Evolutionary conservation across 2,329 filamentous ascomycete species (phyloP).

Genomic region (Diaporthe citri): DNA sequence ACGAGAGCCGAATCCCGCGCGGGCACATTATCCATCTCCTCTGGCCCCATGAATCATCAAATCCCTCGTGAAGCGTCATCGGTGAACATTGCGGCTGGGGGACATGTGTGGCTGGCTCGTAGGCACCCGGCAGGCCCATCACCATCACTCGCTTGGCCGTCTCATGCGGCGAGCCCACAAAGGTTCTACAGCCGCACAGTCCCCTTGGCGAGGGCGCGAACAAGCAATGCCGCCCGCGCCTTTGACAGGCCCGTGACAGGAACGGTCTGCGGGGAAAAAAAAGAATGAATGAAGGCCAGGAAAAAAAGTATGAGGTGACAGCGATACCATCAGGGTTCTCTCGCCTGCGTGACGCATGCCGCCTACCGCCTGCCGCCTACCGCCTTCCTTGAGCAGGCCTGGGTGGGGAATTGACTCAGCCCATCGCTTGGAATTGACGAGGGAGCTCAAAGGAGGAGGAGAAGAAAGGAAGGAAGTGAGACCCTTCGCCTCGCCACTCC

Average conservation of each 20-base stretch:
- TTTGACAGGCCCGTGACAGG: constrained; percentile 7
- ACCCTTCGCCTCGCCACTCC: neutral
- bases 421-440: neutral
- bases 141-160: no score
- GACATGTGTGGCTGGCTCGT: neutral
- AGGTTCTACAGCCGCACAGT: neutral
- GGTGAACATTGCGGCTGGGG: neutral
- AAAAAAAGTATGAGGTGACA: neutral
- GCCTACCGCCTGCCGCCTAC: neutral
- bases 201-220: neutral
- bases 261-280: neutral
- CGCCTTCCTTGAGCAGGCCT: neutral
- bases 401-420: constrained; percentile 6
- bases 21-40: neutral
- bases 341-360: neutral
- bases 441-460: neutral
- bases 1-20: neutral
- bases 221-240: neutral
- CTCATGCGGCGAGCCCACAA: neutral
- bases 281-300: neutral
- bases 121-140: neutral
- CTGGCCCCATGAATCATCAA: neutral
- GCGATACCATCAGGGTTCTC: constrained; percentile 17
- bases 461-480: neutral
- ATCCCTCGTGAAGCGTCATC: neutral